Evolutionary conservation across 2,329 filamentous ascomycete genomes (phyloP), one percentile per base, ranked within the genome.

Genomic region (Clonostachys chloroleuca): DNA sequence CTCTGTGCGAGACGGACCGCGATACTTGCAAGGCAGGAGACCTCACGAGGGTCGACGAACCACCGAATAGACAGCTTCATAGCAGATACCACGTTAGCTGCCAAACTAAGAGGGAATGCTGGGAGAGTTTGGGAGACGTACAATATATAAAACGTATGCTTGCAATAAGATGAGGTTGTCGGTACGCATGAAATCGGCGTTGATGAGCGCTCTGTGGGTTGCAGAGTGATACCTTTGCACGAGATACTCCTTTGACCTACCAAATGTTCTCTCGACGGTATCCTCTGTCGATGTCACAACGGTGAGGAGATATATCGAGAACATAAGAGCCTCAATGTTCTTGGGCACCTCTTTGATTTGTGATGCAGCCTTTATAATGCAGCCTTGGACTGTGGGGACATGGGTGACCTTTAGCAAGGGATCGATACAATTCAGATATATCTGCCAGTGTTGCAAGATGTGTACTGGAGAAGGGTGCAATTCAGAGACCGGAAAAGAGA

Each of bases 371-470:
- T 83, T 79, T 44, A 87, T 77, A 40, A 89, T 76, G 45, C 77
- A 76, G 16, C 67, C 69, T 58, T 88, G 84, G 1, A 87, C 65
- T 2, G 77, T 86, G 1, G 83, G 83, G 0, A 80, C 77, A 56
- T 89, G 85, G 0, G 81, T 84, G 47, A 88, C 71, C 56, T 87
- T 88, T 42, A 87, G 69, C 6, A 89, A 59, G 0, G 85, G 83
- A 54, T 88, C 82, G 54, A 88, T 79, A 55, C 86, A 86, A 51
- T 82, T 77, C 39, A 88, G 73, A 57, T 86, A 89, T 14, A 80
- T 73, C 61, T 87, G 83, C 84, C 85, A 89, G 16, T 85, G 68
- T 53, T 80, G 75, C 49, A 84, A 77, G 45, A 83, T 82, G 49
- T 83, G 78, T 16, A 82, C 74, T 20, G 76, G 67, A 2, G 74